Evolutionary conservation across 345 rosid species (phyloP).

Genomic region (Triadica sebifera): DNA sequence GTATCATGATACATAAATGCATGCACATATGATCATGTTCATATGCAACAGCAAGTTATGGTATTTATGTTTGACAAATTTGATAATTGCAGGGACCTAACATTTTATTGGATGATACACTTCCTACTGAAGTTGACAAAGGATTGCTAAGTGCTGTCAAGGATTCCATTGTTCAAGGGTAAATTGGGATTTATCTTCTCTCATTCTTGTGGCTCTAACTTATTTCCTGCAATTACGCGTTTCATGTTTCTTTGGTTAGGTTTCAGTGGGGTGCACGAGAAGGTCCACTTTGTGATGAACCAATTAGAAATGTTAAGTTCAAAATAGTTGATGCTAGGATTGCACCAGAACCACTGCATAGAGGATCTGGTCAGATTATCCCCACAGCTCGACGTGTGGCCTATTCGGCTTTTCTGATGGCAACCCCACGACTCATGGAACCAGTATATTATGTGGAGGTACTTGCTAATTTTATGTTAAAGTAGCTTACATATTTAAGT

Average conservation of each 20-base stretch:
- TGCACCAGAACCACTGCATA: conserved; percentile 83
- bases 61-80: neutral
- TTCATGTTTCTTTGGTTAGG: conserved; percentile 35
- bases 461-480: conserved; percentile 50
- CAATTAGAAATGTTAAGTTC: conserved; percentile 92
- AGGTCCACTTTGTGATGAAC: conserved; percentile 99
- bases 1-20: neutral
- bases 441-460: conserved; percentile 99
- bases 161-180: conserved; percentile 99
- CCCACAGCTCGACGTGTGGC: conserved; percentile 98
- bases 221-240: conserved; percentile 17
- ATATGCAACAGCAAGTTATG: neutral
- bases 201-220: conserved; percentile 26
- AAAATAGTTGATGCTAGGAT: conserved; percentile 96
- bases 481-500: conserved; percentile 23
- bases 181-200: conserved; percentile 11
- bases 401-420: conserved; percentile 92
- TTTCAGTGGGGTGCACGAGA: conserved; percentile 99
- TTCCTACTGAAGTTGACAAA: conserved; percentile 92
- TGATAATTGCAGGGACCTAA: conserved; percentile 69
- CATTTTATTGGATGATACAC: conserved; percentile 85
- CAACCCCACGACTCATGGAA: conserved; percentile 96
- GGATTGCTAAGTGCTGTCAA: conserved; percentile 70
- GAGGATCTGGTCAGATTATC: conserved; percentile 97
- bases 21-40: neutral